Conservation (phyloP, 2,329 filamentous ascomycete species). For the Hypoxylon sp. region DNA sequence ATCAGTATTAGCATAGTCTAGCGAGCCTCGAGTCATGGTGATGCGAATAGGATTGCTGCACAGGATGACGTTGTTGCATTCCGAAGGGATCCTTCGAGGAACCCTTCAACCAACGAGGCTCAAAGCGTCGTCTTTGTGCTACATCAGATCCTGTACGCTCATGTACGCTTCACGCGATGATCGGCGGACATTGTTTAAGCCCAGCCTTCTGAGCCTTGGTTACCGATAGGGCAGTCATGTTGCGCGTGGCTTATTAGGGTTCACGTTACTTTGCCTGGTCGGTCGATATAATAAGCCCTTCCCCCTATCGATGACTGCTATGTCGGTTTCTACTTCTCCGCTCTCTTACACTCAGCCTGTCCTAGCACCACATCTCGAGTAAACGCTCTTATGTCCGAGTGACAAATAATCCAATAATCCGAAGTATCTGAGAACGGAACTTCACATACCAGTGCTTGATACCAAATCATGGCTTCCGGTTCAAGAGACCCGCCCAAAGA, state of each 20-base stretch:
- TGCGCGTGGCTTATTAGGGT: slow-evolving; percentile 17
- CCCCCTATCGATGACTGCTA: slow-evolving; percentile 18
- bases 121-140: slow-evolving; percentile 19
- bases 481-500: slow-evolving; percentile 31
- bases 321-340: slow-evolving; percentile 18
- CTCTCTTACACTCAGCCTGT: slow-evolving; percentile 9
- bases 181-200: slow-evolving; percentile 36
- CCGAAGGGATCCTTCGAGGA: slow-evolving; percentile 26
- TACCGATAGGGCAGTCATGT: slow-evolving; percentile 12
- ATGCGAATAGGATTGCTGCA: slow-evolving; percentile 20
- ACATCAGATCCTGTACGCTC: slow-evolving; percentile 26
- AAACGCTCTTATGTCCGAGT: slow-evolving; percentile 8
- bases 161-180: slow-evolving; percentile 40
- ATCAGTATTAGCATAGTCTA: slow-evolving; percentile 32
- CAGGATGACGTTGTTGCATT: slow-evolving; percentile 36
- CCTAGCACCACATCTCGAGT: slow-evolving; percentile 10
- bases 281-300: slow-evolving; percentile 33
- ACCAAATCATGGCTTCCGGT: slow-evolving; percentile 39
- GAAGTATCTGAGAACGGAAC: slow-evolving; percentile 2
- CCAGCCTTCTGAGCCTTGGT: slow-evolving; percentile 23
- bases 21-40: slow-evolving; percentile 27
- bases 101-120: slow-evolving; percentile 36
- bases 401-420: slow-evolving; percentile 6
- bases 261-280: slow-evolving; percentile 11
- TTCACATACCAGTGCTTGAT: slow-evolving; percentile 11